Percentiles rank a stretch among this genome's conserved stretches.
Conservation (phyloP, 192 early-diverging fungal species). For the Allomyces macrogynus region DNA sequence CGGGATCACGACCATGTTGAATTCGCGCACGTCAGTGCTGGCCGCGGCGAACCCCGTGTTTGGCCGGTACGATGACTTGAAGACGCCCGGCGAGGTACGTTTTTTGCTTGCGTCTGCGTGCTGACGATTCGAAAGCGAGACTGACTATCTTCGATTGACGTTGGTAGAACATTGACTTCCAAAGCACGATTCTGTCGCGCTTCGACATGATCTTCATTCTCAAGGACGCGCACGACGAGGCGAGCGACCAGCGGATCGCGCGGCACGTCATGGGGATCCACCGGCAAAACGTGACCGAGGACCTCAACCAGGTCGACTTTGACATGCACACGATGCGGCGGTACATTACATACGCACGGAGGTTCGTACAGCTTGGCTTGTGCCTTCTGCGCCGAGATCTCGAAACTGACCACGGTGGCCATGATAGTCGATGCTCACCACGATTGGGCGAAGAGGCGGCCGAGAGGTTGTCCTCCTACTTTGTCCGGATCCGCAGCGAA, state of each 20-base stretch:
- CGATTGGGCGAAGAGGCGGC: slow-evolving; percentile 71
- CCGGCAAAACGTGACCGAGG: slow-evolving; percentile 1
- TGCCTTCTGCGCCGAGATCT: neutral
- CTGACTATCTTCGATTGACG: neutral
- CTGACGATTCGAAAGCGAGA: neutral
- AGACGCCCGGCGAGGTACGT: slow-evolving; percentile 74
- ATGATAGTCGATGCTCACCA: slow-evolving; percentile 72
- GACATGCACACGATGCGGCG: slow-evolving; percentile 82
- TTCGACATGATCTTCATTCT: slow-evolving; percentile 99
- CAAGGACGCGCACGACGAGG: slow-evolving; percentile 88
- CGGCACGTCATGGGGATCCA: slow-evolving; percentile 84
- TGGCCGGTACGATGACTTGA: slow-evolving; percentile 96
- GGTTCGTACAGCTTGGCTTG: too few species aligned
- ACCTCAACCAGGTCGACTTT: neutral
- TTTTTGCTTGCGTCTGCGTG: neutral
- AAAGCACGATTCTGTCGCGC: slow-evolving; percentile 96
- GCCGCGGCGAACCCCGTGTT: slow-evolving; percentile 97
- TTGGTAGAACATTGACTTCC: slow-evolving; percentile 89
- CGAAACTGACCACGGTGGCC: neutral
- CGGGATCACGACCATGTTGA: slow-evolving; percentile 95
- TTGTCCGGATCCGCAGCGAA: slow-evolving; percentile 73
- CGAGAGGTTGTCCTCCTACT: slow-evolving; percentile 79
- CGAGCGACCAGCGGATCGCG: slow-evolving; percentile 78
- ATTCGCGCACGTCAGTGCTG: slow-evolving; percentile 87
- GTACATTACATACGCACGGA: slow-evolving; percentile 60